A percentile compares a stretch with the other conserved stretches of the same genome.
Evolutionary conservation across 2,329 filamentous ascomycete genomes (phyloP).

Genomic region (Fusarium sublunatum): DNA sequence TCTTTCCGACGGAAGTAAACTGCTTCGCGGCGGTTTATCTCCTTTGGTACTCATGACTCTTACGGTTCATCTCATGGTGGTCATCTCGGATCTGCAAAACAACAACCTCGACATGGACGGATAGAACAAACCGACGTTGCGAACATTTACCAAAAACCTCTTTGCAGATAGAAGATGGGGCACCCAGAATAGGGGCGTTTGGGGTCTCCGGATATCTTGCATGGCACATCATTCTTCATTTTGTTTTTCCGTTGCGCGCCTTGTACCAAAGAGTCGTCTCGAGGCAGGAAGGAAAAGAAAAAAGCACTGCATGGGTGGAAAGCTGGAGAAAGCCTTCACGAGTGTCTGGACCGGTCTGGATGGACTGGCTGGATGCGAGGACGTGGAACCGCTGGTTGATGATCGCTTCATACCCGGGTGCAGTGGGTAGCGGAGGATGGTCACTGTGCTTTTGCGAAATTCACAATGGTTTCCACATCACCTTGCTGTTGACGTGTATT

Average conservation of each 20-base stretch:
- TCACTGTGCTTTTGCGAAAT: conserved; percentile 70
- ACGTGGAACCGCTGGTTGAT: conserved; percentile 72
- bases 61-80: conserved; percentile 62
- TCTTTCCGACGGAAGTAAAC: conserved; percentile 99
- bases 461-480: conserved; percentile 65
- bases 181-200: conserved; percentile 76
- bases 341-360: conserved; percentile 59
- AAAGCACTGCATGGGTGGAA: conserved; percentile 66
- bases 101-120: conserved; percentile 61
- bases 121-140: conserved; percentile 59
- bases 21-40: conserved; percentile 59
- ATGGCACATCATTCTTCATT: conserved; percentile 64
- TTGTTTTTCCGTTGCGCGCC: conserved; percentile 60
- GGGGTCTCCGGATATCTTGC: conserved; percentile 85
- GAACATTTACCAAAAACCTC: conserved; percentile 56
- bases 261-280: conserved; percentile 60
- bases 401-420: conserved; percentile 70
- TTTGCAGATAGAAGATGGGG: conserved; percentile 80
- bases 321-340: conserved; percentile 69
- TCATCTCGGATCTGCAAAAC: conserved; percentile 71
- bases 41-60: conserved; percentile 62
- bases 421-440: conserved; percentile 60
- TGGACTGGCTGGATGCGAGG: conserved; percentile 62
- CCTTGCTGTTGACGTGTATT: conserved; percentile 31
- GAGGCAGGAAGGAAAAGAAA: conserved; percentile 52